phyloP scores from a whole-genome alignment of 345 rosid genomes.

The Gossypium thurberi region DNA sequence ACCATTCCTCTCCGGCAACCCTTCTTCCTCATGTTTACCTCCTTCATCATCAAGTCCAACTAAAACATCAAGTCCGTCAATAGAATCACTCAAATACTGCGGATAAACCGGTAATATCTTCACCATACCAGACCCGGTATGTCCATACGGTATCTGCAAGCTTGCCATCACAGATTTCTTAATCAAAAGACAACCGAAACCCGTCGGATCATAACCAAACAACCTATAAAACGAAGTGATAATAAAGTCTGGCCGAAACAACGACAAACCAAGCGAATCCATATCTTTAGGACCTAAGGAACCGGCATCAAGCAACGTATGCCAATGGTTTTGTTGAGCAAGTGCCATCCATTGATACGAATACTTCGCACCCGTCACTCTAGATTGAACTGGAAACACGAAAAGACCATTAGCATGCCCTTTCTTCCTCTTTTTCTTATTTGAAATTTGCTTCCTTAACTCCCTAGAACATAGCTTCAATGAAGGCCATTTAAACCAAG shows the following conservation, averaged over 20 bases:
- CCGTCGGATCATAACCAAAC: slow-evolving; percentile 75
- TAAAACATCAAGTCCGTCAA: slow-evolving; percentile 58
- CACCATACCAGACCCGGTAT: slow-evolving; percentile 71
- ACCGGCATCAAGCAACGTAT: slow-evolving; percentile 76
- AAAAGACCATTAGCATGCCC: slow-evolving; percentile 70
- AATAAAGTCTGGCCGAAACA: slow-evolving; percentile 82
- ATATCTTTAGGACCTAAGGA: slow-evolving; percentile 84
- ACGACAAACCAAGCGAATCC: slow-evolving; percentile 81
- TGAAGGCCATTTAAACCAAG: slow-evolving; percentile 91
- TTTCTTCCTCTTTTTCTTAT: slow-evolving; percentile 75
- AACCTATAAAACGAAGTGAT: slow-evolving; percentile 72
- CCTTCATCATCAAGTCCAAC: slow-evolving; percentile 40
- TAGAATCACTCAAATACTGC: slow-evolving; percentile 62
- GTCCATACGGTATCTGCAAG: slow-evolving; percentile 58
- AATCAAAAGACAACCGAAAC: slow-evolving; percentile 80
- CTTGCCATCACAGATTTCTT: slow-evolving; percentile 77
- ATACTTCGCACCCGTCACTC: slow-evolving; percentile 78
- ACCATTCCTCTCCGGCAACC: slow-evolving; percentile 28
- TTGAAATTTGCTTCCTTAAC: slow-evolving; percentile 62
- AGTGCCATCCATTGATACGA: slow-evolving; percentile 89
- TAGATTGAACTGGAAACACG: slow-evolving; percentile 82
- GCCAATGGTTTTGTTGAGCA: slow-evolving; percentile 84
- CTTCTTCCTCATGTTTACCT: slow-evolving; percentile 30
- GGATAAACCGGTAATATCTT: slow-evolving; percentile 67
- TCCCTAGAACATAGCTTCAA: slow-evolving; percentile 79